Conservation (phyloP, 208 protist genomes). For the Eutreptiella sp. region DNA sequence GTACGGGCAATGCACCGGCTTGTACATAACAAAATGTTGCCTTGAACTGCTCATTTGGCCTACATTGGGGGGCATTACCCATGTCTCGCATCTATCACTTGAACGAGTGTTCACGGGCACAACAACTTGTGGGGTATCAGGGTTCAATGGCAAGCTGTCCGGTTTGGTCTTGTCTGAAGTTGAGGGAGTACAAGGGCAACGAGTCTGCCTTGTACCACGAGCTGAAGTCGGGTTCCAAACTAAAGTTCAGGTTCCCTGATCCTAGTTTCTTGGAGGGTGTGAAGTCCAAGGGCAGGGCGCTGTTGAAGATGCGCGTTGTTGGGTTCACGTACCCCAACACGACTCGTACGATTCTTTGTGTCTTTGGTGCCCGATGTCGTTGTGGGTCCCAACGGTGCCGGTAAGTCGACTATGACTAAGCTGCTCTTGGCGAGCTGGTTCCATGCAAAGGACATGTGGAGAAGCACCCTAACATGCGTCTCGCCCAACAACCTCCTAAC, state of each 20-base stretch:
- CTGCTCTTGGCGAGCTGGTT: slow-evolving; percentile 42
- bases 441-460: slow-evolving; percentile 37
- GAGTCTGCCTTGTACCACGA: slow-evolving; percentile 51
- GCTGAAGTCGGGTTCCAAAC: slow-evolving; percentile 35
- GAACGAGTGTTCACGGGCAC: no score
- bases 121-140: no score
- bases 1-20: no score
- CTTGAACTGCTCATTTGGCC: no score
- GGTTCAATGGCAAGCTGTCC: no score
- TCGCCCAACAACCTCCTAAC: slow-evolving; percentile 55
- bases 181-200: no score
- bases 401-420: slow-evolving; percentile 58
- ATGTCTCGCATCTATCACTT: no score
- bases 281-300: slow-evolving; percentile 51
- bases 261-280: slow-evolving; percentile 48
- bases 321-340: slow-evolving; percentile 45
- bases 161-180: no score
- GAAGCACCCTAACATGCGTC: slow-evolving; percentile 43
- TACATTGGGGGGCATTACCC: no score
- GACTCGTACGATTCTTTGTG: slow-evolving; percentile 35
- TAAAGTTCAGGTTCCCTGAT: slow-evolving; percentile 44
- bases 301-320: slow-evolving; percentile 54
- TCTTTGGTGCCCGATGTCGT: slow-evolving; percentile 42
- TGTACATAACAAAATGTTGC: no score
- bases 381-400: slow-evolving; percentile 50